Conservation (phyloP, 495 filamentous ascomycete genomes). For the Darksidea phi region DNA sequence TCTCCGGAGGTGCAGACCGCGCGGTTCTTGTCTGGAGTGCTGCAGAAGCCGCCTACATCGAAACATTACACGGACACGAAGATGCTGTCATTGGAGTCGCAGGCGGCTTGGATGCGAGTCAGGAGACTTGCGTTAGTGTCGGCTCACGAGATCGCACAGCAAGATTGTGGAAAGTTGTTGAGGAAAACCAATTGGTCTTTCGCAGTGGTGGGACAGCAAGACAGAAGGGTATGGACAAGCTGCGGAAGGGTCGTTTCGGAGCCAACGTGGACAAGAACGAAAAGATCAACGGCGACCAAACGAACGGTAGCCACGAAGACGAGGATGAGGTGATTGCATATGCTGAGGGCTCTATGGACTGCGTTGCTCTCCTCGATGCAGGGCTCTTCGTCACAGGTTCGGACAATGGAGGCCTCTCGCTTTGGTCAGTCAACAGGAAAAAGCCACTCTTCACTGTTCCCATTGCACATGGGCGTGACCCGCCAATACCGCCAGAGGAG, state of each 20-base stretch:
- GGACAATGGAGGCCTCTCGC: constrained; percentile 77
- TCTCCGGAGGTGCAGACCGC: constrained; percentile 81
- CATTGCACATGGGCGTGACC: constrained; percentile 80
- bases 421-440: constrained; percentile 94
- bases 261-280: constrained; percentile 11
- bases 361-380: constrained; percentile 83
- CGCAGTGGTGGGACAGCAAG: constrained; percentile 68
- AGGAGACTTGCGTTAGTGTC: constrained; percentile 86
- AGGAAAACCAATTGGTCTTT: constrained; percentile 93
- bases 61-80: constrained; percentile 95
- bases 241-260: constrained; percentile 22
- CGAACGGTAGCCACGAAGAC: constrained; percentile 8
- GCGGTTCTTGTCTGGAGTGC: constrained; percentile 88
- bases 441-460: constrained; percentile 81
- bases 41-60: constrained; percentile 81
- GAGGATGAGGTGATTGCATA: constrained; percentile 47
- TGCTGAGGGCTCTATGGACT: constrained; percentile 84
- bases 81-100: constrained; percentile 81
- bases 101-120: constrained; percentile 58
- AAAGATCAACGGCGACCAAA: constrained; percentile 10
- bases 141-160: constrained; percentile 89
- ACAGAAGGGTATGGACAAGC: constrained; percentile 50
- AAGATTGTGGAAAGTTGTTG: constrained; percentile 94
- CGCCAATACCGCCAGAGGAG: constrained; percentile 60
- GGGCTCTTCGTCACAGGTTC: constrained; percentile 88